Base-by-base conservation (phyloP, 495 filamentous ascomycete genomes). In the Lasiosphaeria ovina region DNA sequence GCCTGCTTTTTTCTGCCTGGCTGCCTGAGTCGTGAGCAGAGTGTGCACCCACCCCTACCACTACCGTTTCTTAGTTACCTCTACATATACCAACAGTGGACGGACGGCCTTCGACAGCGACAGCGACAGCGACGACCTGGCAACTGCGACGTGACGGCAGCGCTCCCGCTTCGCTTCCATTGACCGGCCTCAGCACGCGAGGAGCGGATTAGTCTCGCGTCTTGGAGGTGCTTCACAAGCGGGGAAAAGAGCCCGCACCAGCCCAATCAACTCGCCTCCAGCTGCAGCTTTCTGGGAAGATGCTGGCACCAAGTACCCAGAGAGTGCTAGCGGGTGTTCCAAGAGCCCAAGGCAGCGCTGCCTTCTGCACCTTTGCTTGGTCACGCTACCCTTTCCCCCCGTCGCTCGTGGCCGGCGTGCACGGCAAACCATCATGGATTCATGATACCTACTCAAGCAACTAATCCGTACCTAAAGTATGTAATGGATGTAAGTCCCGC, bases 181-280 rank as follows among this genome's bases (percentile, higher is more conserved):
- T 42, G 38, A 7, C 16, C 16, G 12, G 44, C 44, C 5, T 47
- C 44, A 47, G 16, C 44, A 47, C 12, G 44, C 16, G 12, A 47
- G 35, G 51, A 38, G 55, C 58, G 47, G 31, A 50, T 49, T 57
- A 35, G 45, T 38, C 31, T 52, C 45, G 34, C 47, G 31, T 57
- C 38, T 36, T 57, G 47, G 54, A 45, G 54, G 35, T 33, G 47
- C 42, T 32, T 44, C 31, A n/a, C 24, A 52, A 62, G 54, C 45
- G 54, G 59, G 52, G 52, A 33, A n/a, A 57, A 31, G 12, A 48
- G 58, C 44, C 44, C 57, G 47, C 32, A 33, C 44, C 40, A 53
- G 57, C n/a, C 57, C 57, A 59, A 59, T 59, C 50, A 54, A 11
- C 36, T 14, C 57, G 10, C 49, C 31, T 4, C 51, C 35, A 11